A percentile compares a stretch with the other conserved stretches of the same genome.
These are phyloP conservation scores for Polyporus tsugae DNA, from an alignment of 1,284 basidiomycete species.

Conservation along the genomic window DNA sequence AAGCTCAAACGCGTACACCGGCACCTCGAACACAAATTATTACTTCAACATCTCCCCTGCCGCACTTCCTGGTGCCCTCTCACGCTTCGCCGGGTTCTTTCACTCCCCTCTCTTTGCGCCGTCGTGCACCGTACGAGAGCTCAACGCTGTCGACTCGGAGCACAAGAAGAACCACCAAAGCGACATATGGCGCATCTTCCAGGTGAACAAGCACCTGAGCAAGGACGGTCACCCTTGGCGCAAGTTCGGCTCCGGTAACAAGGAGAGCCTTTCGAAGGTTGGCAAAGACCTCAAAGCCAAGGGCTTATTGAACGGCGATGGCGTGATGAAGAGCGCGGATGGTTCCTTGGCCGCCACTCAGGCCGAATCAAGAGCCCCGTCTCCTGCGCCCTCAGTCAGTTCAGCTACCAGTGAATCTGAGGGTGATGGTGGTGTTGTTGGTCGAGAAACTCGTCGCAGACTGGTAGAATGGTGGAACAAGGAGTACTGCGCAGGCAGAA, in stretches of 20 bases:
- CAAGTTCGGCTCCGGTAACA: conserved; percentile 95
- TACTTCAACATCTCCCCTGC: conserved; percentile 92
- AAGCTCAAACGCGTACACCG: conserved; percentile 93
- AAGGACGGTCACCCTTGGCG: conserved; percentile 86
- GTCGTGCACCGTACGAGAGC: conserved; percentile 92
- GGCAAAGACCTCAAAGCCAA: conserved; percentile 63
- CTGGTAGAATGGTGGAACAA: conserved; percentile 95
- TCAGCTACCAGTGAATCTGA: conserved; percentile 66
- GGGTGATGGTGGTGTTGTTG: conserved; percentile 77
- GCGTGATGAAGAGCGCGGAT: conserved; percentile 35
- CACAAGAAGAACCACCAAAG: conserved; percentile 97
- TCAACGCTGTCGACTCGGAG: conserved; percentile 98
- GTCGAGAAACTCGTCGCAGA: conserved; percentile 89
- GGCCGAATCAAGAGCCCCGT: conserved; percentile 61
- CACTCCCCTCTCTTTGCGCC: conserved; percentile 91
- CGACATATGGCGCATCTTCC: conserved; percentile 98
- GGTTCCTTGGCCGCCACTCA: conserved; percentile 54
- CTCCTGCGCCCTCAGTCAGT: conserved; percentile 66
- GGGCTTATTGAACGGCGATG: conserved; percentile 46
- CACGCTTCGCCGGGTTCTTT: conserved; percentile 96
- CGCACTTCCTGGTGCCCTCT: conserved; percentile 86
- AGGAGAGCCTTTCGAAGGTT: conserved; percentile 81
- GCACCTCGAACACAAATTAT: conserved; percentile 94
- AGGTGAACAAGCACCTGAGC: conserved; percentile 92
- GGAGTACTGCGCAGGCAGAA: conserved; percentile 94